A percentile compares a stretch with the other conserved stretches of the same genome.
phyloP scores from a whole-genome alignment of 2,329 filamentous ascomycete genomes.

The Dactylella cylindrospora region DNA sequence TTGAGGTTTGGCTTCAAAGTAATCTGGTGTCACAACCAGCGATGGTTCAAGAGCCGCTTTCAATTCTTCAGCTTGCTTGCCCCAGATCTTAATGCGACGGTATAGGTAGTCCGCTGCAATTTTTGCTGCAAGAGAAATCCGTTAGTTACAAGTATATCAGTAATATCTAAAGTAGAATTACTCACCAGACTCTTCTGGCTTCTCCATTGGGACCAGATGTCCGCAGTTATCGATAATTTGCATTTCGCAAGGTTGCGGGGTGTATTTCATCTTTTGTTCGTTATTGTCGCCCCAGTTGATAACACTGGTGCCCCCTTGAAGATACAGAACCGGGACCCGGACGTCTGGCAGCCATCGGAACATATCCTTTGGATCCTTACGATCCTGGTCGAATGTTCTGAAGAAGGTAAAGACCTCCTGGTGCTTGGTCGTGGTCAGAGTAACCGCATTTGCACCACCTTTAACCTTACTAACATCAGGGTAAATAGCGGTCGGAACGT shows the following conservation, averaged over 20 bases:
- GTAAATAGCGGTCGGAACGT: constrained; percentile 66
- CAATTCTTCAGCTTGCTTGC: constrained; percentile 33
- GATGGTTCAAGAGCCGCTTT: constrained; percentile 16
- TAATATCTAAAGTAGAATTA: constrained; percentile 10
- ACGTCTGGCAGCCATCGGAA: constrained; percentile 62
- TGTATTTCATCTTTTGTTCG: constrained; percentile 62
- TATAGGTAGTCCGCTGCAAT: constrained; percentile 42
- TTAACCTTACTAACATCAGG: constrained; percentile 51
- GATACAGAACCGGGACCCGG: constrained; percentile 67
- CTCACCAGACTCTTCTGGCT: constrained; percentile 66
- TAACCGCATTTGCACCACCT: constrained; percentile 58
- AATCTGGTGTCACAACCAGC: constrained; percentile 12
- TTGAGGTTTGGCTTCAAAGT: constrained; percentile 11
- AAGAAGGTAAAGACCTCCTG: constrained; percentile 82
- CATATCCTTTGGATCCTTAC: constrained; percentile 59
- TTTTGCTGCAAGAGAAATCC: constrained; percentile 24
- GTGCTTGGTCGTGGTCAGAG: constrained; percentile 78
- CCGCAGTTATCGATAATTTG: constrained; percentile 67
- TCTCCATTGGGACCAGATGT: constrained; percentile 83
- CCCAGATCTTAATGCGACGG: constrained; percentile 45
- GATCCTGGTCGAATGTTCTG: constrained; percentile 56
- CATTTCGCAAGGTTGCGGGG: constrained; percentile 65
- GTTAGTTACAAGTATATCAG: background rate
- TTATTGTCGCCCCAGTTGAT: constrained; percentile 59
- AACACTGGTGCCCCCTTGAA: constrained; percentile 65